Conservation (phyloP, 2,329 filamentous ascomycete species). For the Sporothrix euskadiensis region DNA sequence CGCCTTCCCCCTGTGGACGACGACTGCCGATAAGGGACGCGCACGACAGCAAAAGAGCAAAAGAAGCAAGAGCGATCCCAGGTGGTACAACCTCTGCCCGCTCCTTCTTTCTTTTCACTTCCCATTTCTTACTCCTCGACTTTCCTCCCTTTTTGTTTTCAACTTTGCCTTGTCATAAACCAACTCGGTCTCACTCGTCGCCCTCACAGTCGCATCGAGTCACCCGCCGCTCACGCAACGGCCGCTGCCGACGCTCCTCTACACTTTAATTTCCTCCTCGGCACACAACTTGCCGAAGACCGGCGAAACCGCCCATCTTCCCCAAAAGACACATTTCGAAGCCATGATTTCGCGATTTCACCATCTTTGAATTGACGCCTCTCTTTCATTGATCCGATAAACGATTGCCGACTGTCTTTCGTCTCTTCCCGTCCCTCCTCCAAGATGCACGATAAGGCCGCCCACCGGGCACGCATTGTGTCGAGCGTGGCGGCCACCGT, state of each 20-base stretch:
- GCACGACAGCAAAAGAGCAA: constrained; percentile 5
- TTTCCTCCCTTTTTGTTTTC: background rate
- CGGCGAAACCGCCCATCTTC: background rate
- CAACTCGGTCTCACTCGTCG: background rate
- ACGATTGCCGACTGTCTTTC: background rate
- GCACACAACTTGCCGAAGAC: constrained; percentile 20
- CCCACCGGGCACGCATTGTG: constrained; percentile 63
- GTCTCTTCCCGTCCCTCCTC: background rate
- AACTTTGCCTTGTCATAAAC: background rate
- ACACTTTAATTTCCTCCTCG: background rate
- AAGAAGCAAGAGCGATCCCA: constrained; percentile 13
- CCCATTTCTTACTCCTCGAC: background rate
- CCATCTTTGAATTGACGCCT: background rate
- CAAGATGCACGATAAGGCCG: constrained; percentile 31
- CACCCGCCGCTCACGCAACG: constrained; percentile 14
- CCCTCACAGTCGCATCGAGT: background rate
- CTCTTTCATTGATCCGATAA: background rate
- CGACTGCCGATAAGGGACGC: constrained; percentile 20
- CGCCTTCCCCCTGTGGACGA: constrained; percentile 18
- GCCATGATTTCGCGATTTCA: constrained; percentile 8
- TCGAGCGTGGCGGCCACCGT: constrained; percentile 82
- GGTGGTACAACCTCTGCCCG: background rate
- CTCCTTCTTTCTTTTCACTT: background rate
- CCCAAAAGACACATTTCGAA: background rate
- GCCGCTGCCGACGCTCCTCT: background rate